Conservation (phyloP, 257 asterid species). For the Solanum okadae region DNA sequence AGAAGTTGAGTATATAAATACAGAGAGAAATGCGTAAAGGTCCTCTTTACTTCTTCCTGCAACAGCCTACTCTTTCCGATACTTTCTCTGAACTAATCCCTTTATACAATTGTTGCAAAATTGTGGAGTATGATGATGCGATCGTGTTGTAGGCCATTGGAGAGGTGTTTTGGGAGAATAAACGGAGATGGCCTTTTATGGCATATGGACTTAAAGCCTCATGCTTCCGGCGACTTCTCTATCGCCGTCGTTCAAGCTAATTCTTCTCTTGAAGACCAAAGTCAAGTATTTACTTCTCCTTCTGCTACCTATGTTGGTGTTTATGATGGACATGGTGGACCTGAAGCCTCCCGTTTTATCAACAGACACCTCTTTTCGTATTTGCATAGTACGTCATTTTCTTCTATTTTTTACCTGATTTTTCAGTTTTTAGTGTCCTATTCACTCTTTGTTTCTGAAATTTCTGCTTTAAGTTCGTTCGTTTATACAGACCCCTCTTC, state of each 20-base stretch:
- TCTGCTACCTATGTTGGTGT: slow-evolving; percentile 88
- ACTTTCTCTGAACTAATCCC: neutral
- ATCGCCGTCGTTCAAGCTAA: slow-evolving; percentile 96
- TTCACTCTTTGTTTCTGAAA: neutral
- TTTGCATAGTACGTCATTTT: slow-evolving; percentile 42
- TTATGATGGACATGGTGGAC: slow-evolving; percentile 98
- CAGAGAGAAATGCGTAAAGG: neutral
- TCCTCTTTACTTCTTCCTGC: neutral
- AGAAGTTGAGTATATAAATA: neutral
- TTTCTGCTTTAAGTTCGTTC: neutral
- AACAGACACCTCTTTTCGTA: slow-evolving; percentile 72
- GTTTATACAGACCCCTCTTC: neutral
- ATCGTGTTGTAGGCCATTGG: slow-evolving; percentile 44
- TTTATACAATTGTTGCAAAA: neutral
- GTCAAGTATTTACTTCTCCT: slow-evolving; percentile 82
- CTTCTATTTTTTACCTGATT: neutral
- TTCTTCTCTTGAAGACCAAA: slow-evolving; percentile 81
- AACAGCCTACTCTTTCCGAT: neutral
- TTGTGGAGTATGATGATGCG: slow-evolving; percentile 42
- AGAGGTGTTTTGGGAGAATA: slow-evolving; percentile 52
- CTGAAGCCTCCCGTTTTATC: slow-evolving; percentile 90
- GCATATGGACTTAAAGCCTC: slow-evolving; percentile 79
- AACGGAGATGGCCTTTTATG: slow-evolving; percentile 70
- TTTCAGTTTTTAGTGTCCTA: neutral
- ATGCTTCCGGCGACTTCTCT: slow-evolving; percentile 81